Conservation (phyloP, 176 grass and related monocot species). For the Guadua angustifolia region DNA sequence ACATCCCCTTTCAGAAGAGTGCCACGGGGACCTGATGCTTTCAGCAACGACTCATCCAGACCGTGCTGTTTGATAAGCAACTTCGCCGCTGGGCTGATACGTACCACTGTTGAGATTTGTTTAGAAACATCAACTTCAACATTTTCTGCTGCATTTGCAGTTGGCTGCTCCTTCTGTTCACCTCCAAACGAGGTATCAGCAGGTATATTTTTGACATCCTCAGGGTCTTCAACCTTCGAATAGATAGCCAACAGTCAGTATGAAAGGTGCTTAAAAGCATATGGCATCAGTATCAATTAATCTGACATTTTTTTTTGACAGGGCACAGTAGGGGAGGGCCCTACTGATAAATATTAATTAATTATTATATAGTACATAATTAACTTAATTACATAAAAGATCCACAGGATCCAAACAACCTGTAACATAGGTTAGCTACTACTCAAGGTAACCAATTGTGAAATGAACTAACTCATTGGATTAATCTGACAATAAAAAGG, state of each 20-base stretch:
- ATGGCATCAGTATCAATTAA: neutral
- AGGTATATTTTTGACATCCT: constrained; percentile 80
- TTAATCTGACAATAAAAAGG: neutral
- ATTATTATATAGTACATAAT: too few relatives aligned
- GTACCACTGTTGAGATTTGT: constrained; percentile 55
- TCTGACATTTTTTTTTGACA: neutral
- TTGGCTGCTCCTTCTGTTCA: constrained; percentile 65
- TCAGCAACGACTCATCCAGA: constrained; percentile 69
- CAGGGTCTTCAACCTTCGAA: constrained; percentile 82
- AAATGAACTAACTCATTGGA: too few relatives aligned
- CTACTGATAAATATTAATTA: too few relatives aligned
- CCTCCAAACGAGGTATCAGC: constrained; percentile 60
- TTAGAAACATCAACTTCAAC: constrained; percentile 47
- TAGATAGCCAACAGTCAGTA: constrained; percentile 22
- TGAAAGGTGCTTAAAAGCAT: constrained; percentile 8
- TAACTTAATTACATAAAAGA: too few relatives aligned
- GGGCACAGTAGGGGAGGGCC: too few relatives aligned
- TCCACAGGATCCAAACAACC: too few relatives aligned
- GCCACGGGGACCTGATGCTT: constrained; percentile 88
- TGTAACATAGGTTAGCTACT: too few relatives aligned
- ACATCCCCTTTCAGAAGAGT: constrained; percentile 97
- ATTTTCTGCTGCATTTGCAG: constrained; percentile 40
- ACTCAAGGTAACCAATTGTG: too few relatives aligned
- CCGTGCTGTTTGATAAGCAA: constrained; percentile 84
- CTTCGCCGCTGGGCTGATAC: constrained; percentile 89